These are phyloP conservation scores for Mucor irregularis DNA, from an alignment of 371 early-diverging fungal species.

Conservation along the genomic window DNA sequence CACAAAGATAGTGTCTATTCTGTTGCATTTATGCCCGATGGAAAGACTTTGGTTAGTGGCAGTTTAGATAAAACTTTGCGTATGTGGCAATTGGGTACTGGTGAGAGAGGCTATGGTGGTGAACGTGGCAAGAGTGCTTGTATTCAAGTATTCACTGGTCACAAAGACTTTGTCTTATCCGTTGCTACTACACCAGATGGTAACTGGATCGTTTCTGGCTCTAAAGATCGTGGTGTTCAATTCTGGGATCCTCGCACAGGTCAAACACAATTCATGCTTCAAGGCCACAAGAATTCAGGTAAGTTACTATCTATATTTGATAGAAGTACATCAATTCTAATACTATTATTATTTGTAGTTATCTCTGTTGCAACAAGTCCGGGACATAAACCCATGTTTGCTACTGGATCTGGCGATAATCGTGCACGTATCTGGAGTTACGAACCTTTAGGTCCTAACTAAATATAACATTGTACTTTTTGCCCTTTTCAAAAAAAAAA, in stretches of 20 bases:
- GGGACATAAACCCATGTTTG: slow-evolving; percentile 77
- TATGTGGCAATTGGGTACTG: slow-evolving; percentile 84
- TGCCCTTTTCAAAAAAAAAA: no score
- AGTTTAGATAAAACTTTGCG: slow-evolving; percentile 95
- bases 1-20: slow-evolving; percentile 97
- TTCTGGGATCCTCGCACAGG: slow-evolving; percentile 91
- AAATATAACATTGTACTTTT: background rate
- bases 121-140: slow-evolving; percentile 44
- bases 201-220: slow-evolving; percentile 93
- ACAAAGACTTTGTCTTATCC: slow-evolving; percentile 95
- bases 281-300: slow-evolving; percentile 97
- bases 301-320: slow-evolving; percentile 5
- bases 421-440: slow-evolving; percentile 93
- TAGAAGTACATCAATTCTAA: no score
- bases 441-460: slow-evolving; percentile 33
- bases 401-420: slow-evolving; percentile 95
- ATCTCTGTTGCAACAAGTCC: slow-evolving; percentile 91
- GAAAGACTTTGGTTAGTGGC: slow-evolving; percentile 89
- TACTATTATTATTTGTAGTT: no score
- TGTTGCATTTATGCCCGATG: slow-evolving; percentile 96
- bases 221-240: slow-evolving; percentile 93
- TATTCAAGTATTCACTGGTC: slow-evolving; percentile 63
- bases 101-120: slow-evolving; percentile 32
- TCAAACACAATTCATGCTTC: slow-evolving; percentile 88
- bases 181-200: slow-evolving; percentile 93